These are phyloP conservation scores for Phaffia tasmanica DNA, from an alignment of 768 basidiomycete genomes.

Conservation along the genomic window DNA sequence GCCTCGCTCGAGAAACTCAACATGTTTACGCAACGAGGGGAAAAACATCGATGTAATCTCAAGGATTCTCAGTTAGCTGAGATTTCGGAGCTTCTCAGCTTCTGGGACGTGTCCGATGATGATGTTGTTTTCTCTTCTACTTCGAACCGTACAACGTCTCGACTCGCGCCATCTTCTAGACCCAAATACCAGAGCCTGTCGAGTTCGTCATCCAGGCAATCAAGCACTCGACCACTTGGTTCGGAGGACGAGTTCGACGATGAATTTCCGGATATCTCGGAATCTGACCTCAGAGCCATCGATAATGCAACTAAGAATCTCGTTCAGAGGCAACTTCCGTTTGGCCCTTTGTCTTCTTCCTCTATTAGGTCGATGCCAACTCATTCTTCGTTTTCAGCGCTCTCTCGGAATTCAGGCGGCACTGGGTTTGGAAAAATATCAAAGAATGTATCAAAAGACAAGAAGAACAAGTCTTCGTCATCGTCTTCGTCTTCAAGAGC, in stretches of 20 bases:
- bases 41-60: conserved; percentile 32
- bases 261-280: conserved; percentile 13
- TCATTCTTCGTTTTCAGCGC: background rate
- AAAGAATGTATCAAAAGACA: no score
- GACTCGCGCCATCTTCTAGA: background rate
- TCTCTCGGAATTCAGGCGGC: no score
- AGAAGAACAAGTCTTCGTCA: no score
- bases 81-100: conserved; percentile 55
- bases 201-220: no score
- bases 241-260: conserved; percentile 15
- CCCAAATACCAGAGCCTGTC: no score
- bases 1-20: conserved; percentile 52
- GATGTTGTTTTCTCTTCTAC: conserved; percentile 43
- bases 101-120: conserved; percentile 45
- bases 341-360: background rate
- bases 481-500: no score
- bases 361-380: background rate
- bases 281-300: conserved; percentile 4
- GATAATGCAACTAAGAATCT: background rate
- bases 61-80: conserved; percentile 47
- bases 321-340: background rate
- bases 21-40: conserved; percentile 33
- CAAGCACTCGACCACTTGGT: background rate
- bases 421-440: no score
- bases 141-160: background rate